Conservation (phyloP, 768 basidiomycete species). For the Hirschioporus abietinus region DNA sequence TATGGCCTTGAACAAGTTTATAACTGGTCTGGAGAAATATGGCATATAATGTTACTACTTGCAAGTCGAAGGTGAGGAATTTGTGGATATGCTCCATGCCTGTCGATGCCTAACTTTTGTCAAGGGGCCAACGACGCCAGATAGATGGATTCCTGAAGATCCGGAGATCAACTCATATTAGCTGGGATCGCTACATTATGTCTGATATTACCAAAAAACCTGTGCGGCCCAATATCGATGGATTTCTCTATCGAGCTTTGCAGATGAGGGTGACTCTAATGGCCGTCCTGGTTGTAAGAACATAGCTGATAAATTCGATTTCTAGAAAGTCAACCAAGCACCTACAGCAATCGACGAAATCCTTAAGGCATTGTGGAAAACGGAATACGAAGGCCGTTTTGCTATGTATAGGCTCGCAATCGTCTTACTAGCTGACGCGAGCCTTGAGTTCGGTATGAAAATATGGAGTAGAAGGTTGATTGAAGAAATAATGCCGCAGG, state of each 20-base stretch:
- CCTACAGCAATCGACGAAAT: conserved; percentile 59
- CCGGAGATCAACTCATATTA: too few species aligned
- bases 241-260: conserved; percentile 39
- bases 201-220: conserved; percentile 3
- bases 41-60: conserved; percentile 68
- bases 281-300: background rate
- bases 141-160: too few species aligned
- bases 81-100: too few species aligned
- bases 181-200: too few species aligned
- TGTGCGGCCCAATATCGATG: conserved; percentile 32
- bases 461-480: conserved; percentile 57
- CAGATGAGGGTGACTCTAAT: conserved; percentile 31
- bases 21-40: conserved; percentile 72
- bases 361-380: conserved; percentile 69
- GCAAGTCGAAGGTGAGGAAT: conserved; percentile 55
- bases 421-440: conserved; percentile 71
- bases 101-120: too few species aligned
- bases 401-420: conserved; percentile 63
- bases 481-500: conserved; percentile 82
- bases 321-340: conserved; percentile 60
- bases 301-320: conserved; percentile 6
- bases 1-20: background rate
- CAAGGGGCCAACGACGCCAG: too few species aligned
- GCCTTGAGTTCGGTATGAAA: conserved; percentile 72
- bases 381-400: conserved; percentile 71